Percentiles rank a stretch among this genome's conserved stretches.
Evolutionary conservation across 176 grass and related monocot species (phyloP).

Genomic region (Eleusine indica): DNA sequence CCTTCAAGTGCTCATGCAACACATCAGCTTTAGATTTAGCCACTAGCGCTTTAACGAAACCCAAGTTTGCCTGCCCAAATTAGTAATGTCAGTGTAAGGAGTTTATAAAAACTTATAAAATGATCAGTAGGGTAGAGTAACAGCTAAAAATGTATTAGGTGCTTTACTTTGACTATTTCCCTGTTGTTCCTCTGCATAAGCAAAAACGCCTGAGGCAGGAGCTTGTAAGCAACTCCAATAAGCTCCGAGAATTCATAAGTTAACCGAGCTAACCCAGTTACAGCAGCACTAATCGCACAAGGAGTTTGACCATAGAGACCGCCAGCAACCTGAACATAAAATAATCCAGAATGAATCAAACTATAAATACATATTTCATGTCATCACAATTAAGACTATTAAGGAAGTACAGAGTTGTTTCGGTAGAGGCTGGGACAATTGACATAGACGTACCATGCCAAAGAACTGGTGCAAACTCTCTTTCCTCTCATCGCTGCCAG

Average conservation of each 20-base stretch:
- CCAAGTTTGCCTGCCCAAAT: constrained; percentile 79
- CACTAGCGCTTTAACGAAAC: constrained; percentile 89
- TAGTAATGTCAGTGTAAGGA: constrained; percentile 27
- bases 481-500: constrained; percentile 57
- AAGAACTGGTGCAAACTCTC: constrained; percentile 81
- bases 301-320: constrained; percentile 81
- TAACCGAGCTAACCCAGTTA: constrained; percentile 90
- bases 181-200: constrained; percentile 89
- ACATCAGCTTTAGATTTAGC: constrained; percentile 85
- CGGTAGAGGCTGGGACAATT: not conserved
- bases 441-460: constrained; percentile 71
- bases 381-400: not conserved
- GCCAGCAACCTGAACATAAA: constrained; percentile 71
- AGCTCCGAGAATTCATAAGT: constrained; percentile 94
- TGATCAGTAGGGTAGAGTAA: constrained; percentile 9
- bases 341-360: constrained; percentile 3
- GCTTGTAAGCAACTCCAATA: constrained; percentile 78
- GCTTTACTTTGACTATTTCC: constrained; percentile 83
- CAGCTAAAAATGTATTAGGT: constrained; percentile 2
- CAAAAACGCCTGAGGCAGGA: constrained; percentile 82
- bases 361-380: not conserved
- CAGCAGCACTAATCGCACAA: constrained; percentile 76
- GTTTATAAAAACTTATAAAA: not conserved
- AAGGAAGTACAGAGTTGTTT: not conserved
- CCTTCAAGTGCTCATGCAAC: constrained; percentile 72